Conservation (phyloP, 108 stramenopile genomes). For the Poteriospumella lacustris region DNA sequence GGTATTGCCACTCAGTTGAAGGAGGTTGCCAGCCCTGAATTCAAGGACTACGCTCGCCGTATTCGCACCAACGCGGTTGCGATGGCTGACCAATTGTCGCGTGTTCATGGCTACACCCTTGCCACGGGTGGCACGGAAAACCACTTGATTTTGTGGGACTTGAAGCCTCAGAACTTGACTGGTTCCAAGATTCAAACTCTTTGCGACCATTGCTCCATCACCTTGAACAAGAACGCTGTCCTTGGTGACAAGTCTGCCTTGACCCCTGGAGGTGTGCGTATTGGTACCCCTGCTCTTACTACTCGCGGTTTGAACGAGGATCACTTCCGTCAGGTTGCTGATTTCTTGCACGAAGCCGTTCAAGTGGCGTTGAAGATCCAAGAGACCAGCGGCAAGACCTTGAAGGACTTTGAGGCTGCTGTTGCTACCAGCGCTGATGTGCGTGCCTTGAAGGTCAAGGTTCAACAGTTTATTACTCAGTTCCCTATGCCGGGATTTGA, state of each 20-base stretch:
- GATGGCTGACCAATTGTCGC: slow-evolving; percentile 68
- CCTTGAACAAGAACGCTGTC: slow-evolving; percentile 98
- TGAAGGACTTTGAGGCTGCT: slow-evolving; percentile 77
- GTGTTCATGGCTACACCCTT: slow-evolving; percentile 77
- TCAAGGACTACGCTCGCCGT: slow-evolving; percentile 85
- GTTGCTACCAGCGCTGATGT: slow-evolving; percentile 66
- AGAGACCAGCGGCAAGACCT: slow-evolving; percentile 71
- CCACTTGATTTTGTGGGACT: slow-evolving; percentile 91
- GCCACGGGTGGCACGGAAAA: slow-evolving; percentile 99
- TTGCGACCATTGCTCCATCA: slow-evolving; percentile 95
- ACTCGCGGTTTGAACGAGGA: slow-evolving; percentile 75
- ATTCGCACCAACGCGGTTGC: slow-evolving; percentile 89
- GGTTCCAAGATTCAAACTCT: slow-evolving; percentile 96
- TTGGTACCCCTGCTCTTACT: slow-evolving; percentile 81
- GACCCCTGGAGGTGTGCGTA: slow-evolving; percentile 96
- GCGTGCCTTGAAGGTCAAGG: slow-evolving; percentile 64
- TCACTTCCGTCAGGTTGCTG: slow-evolving; percentile 91
- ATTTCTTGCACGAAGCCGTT: slow-evolving; percentile 81
- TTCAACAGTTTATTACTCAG: slow-evolving; percentile 77
- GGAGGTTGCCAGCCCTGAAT: slow-evolving; percentile 90
- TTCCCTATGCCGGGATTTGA: slow-evolving; percentile 95
- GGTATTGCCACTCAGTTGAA: slow-evolving; percentile 95
- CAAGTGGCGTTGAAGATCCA: slow-evolving; percentile 78
- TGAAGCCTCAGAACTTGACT: slow-evolving; percentile 81
- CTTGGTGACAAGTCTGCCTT: slow-evolving; percentile 94